Evolutionary conservation across 768 basidiomycete species (phyloP), one percentile per base, ranked within the genome.

Genomic region (Leccinum arenicola): DNA sequence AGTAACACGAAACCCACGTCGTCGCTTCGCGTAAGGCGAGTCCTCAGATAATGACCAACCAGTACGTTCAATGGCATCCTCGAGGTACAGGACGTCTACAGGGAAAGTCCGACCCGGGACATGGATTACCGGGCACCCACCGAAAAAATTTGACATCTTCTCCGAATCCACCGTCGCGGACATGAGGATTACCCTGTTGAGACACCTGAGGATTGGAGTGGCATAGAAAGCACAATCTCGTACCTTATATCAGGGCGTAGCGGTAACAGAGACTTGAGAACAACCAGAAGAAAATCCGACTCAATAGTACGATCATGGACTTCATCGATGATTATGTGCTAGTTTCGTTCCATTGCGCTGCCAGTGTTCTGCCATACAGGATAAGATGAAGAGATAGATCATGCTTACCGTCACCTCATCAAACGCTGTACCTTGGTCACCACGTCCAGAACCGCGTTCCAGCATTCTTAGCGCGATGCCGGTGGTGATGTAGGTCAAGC

Each of bases 251-350:
- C 87, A 52, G 87, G 82, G 25, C 92, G 82, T 62, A 88, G 84
- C 56, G 80, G 74, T 54, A 97, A 73, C 35, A 98, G 76, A 15
- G 90, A 87, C 73, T 93, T 94, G 54, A 99, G 80, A 6, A 98
- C 93, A 64, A 98, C 93, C 33, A 99, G 78, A 31, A 99, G 81
- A 76, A 99, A 99, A 73, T 98, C 96, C 0, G 93, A 95, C 70
- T 99, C 96, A 64, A 99, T 97, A 7, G 88, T 93, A 21, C 96
- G 87, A 76, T 99, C 96, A 67, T 99, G 96, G 50, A 97, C 93
- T 87, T 99, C 96, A 65, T 99, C 96, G 47, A 98, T 89, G 59
- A 99, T 89, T 69, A 99, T 87, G 68, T 97, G 95, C 92, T 94
- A 54, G n/a, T 38, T 61, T 54, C 38, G 23, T 15, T 12, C 25